Evolutionary conservation across 169 alveolate genomes (phyloP).

Genomic region (Cardiosporidium cionae): DNA sequence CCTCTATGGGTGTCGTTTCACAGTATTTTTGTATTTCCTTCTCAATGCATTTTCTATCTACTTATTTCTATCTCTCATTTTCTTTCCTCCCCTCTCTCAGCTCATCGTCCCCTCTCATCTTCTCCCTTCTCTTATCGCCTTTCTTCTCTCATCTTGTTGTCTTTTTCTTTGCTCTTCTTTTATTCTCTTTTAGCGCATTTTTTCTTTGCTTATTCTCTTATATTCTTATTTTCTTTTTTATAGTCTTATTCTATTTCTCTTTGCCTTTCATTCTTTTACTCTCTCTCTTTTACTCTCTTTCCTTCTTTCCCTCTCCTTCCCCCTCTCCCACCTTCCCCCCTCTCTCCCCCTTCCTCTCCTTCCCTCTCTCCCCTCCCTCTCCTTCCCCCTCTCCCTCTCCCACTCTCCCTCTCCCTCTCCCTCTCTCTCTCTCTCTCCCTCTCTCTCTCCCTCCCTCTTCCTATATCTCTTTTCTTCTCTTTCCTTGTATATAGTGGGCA

Average conservation of each 20-base stretch:
- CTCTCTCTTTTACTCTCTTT: constrained; percentile 1
- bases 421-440: not conserved
- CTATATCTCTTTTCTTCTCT: not conserved
- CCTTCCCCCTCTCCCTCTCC: no score
- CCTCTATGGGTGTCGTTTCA: no score
- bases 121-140: not conserved
- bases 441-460: not conserved
- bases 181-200: not conserved
- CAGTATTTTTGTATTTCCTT: not conserved
- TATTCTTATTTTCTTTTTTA: not conserved
- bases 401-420: not conserved
- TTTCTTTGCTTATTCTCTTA: not conserved
- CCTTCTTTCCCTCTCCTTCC: constrained; percentile 16
- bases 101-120: constrained; percentile 6
- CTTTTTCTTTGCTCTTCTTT: not conserved
- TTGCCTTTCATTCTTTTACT: constrained; percentile 13
- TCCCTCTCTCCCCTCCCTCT: constrained; percentile 10
- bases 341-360: constrained; percentile 16
- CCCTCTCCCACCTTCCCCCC: not conserved
- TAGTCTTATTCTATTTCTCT: not conserved
- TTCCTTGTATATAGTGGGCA: not conserved
- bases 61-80: not conserved
- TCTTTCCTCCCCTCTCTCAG: not conserved
- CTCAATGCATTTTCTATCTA: not conserved
- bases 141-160: not conserved